phyloP scores from a whole-genome alignment of 2,329 filamentous ascomycete species.

The Lachnellula occidentalis region DNA sequence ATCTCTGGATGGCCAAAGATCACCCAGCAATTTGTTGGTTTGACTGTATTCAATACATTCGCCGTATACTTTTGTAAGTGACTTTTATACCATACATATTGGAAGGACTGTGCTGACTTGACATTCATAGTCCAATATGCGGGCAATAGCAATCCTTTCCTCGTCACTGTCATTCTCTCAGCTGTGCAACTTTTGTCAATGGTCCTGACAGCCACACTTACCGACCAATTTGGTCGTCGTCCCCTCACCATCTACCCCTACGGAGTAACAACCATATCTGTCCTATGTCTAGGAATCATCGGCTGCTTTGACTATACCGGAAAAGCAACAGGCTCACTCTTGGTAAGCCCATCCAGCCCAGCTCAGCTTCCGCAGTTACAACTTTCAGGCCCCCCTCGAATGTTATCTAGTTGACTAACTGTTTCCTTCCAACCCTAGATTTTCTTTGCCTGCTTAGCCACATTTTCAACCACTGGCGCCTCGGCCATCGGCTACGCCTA shows the following conservation, averaged over 20 bases:
- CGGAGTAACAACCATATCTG: constrained; percentile 32
- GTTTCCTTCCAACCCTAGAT: constrained; percentile 27
- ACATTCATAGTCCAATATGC: constrained; percentile 34
- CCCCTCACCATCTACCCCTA: constrained; percentile 38
- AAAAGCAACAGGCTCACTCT: constrained; percentile 32
- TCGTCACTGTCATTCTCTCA: constrained; percentile 37
- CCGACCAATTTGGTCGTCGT: constrained; percentile 34
- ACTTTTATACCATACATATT: neutral
- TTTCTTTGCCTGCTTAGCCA: constrained; percentile 39
- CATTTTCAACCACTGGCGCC: constrained; percentile 38
- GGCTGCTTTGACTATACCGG: constrained; percentile 36
- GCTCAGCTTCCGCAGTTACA: neutral
- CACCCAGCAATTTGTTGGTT: constrained; percentile 18
- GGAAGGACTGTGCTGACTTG: neutral
- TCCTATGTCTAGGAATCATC: constrained; percentile 36
- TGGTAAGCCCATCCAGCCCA: constrained; percentile 28
- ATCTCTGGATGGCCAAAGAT: constrained; percentile 27
- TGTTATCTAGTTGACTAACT: neutral
- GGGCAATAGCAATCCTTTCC: constrained; percentile 37
- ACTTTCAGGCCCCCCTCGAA: neutral
- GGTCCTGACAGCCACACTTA: constrained; percentile 32
- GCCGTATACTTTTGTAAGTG: constrained; percentile 12
- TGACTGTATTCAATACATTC: constrained; percentile 20
- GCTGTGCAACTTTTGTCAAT: constrained; percentile 39
- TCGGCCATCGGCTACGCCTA: constrained; percentile 40